Evolutionary conservation across 208 protist species (phyloP).

Genomic region (Trichomonas tenax): DNA sequence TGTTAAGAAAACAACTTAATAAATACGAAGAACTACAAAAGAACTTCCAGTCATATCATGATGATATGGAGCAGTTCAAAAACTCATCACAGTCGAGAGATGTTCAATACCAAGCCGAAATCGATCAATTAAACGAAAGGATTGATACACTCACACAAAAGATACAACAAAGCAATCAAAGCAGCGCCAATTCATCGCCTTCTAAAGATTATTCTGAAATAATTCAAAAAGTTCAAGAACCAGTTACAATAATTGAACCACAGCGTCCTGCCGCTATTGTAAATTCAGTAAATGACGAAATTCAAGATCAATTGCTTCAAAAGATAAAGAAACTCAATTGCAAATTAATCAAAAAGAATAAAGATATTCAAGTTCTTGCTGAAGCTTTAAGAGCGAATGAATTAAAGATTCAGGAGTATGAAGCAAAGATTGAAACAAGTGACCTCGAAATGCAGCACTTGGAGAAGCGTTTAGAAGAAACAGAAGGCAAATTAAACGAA

Average conservation of each 20-base stretch:
- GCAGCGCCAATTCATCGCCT: too few relatives aligned
- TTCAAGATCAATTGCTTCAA: not conserved
- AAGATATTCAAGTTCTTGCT: not conserved
- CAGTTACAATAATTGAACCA: not conserved
- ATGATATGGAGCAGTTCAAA: not conserved
- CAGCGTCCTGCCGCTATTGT: not conserved
- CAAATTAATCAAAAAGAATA: not conserved
- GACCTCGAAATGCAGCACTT: not conserved
- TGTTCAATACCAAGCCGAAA: not conserved
- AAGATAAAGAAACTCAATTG: not conserved
- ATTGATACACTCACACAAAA: not conserved
- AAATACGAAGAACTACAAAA: not conserved
- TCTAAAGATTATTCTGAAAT: not conserved
- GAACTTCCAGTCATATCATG: not conserved
- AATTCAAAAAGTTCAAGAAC: not conserved
- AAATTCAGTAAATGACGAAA: not conserved
- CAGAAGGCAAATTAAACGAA: not conserved
- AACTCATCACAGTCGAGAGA: not conserved
- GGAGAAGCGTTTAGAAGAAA: not conserved
- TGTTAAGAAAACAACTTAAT: not conserved
- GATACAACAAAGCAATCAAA: not conserved
- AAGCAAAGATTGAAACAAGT: not conserved
- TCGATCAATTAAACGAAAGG: not conserved
- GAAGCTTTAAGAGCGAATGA: not conserved
- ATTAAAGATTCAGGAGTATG: not conserved